Conservation (phyloP, 345 rosid species). For the Nephelium lappaceum region DNA sequence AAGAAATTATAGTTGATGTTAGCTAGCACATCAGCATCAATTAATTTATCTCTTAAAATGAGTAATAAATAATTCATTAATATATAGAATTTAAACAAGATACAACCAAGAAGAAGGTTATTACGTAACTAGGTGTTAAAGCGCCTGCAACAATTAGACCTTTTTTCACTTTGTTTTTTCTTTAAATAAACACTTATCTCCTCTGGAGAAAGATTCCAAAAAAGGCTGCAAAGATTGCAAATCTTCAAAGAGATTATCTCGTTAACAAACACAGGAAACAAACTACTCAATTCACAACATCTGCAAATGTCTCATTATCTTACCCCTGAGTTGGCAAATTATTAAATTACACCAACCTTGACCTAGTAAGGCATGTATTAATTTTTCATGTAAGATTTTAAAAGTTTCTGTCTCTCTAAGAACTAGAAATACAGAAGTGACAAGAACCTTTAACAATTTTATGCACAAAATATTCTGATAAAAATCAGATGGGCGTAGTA, state of each 20-base stretch:
- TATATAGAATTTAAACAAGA: not conserved
- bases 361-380: not conserved
- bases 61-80: not conserved
- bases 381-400: not conserved
- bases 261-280: not conserved
- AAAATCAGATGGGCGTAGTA: not conserved
- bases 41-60: not conserved
- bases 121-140: not conserved
- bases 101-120: not conserved
- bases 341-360: not conserved
- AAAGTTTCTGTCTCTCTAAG: not conserved
- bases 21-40: constrained; percentile 28
- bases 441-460: not conserved
- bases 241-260: not conserved
- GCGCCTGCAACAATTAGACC: not conserved
- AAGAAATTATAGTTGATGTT: constrained; percentile 26
- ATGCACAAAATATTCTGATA: not conserved
- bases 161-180: not conserved
- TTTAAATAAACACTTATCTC: not conserved
- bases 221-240: not conserved
- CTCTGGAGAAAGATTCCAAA: not conserved
- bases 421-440: not conserved
- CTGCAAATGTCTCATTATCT: not conserved
- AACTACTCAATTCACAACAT: not conserved
- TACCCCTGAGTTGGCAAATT: constrained; percentile 3